These are phyloP conservation scores for Trichoderma afroharzianum DNA, from an alignment of 2,329 filamentous ascomycete species.

Conservation along the genomic window DNA sequence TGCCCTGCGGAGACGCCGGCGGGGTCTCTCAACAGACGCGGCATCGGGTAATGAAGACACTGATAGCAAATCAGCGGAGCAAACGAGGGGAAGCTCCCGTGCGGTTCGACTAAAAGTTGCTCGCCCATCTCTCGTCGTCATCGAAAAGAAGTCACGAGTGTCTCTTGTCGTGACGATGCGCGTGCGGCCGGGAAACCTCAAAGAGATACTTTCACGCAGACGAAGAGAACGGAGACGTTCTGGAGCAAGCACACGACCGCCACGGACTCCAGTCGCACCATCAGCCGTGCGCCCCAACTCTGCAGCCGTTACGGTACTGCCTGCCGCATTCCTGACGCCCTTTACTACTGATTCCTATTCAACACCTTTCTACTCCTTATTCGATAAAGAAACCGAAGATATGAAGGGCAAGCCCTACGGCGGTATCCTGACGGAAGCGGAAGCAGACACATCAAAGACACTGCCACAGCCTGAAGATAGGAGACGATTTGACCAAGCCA, in stretches of 20 bases:
- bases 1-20: constrained; percentile 52
- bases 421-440: constrained; percentile 81
- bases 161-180: constrained; percentile 36
- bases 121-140: constrained; percentile 38
- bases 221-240: constrained; percentile 32
- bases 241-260: constrained; percentile 23
- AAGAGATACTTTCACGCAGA: constrained; percentile 35
- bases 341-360: constrained; percentile 59
- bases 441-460: constrained; percentile 89
- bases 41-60: constrained; percentile 35
- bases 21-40: constrained; percentile 44
- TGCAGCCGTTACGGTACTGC: constrained; percentile 11
- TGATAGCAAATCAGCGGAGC: constrained; percentile 28
- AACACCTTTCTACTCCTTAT: constrained; percentile 82
- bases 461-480: constrained; percentile 77
- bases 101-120: constrained; percentile 54
- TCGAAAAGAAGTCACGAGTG: constrained; percentile 37
- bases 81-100: constrained; percentile 43
- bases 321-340: constrained; percentile 47
- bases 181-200: constrained; percentile 37
- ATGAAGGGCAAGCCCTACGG: constrained; percentile 91
- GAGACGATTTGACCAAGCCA: constrained; percentile 82
- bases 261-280: constrained; percentile 25
- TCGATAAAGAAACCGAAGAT: constrained; percentile 85
- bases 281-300: constrained; percentile 23